Evolutionary conservation across 768 basidiomycete genomes (phyloP), one percentile per base, ranked within the genome.

Genomic region (Sporobolomyces pararoseus): DNA sequence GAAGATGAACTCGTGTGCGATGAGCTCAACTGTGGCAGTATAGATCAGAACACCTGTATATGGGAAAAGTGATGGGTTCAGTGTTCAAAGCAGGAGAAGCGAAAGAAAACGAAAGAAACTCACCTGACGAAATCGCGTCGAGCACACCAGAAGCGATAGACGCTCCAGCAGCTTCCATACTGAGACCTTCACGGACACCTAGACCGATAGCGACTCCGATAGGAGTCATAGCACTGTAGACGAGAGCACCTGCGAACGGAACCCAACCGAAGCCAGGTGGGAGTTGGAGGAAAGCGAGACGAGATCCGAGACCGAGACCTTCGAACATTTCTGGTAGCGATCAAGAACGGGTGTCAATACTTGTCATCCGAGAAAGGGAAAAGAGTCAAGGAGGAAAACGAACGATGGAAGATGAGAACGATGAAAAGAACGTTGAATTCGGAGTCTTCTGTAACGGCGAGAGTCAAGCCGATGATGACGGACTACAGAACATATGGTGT

Each of bases 371-470:
- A 25, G 42, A 3, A 32, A 44, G 17, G 16, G 32, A 55, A 4
- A 17, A 13, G 1, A 27, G 50, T 27, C n/a, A 50, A 29, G 32
- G 39, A 49, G 16, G 53, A 46, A 4, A 27, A 71, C 63, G 25
- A 19, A 55, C 61, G 72, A 58, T 79, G 78, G 73, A 79, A 78
- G 49, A 77, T 68, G 58, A 79, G 72, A 7, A 74, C 72, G 52
- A 74, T 49, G 74, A 81, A 81, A n/a, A 82, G 73, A 35, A 77
- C 78, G 32, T 74, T 77, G 63, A 81, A 81, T 42, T 80, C 76
- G 35, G 78, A 64, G 54, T 72, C 65, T 27, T 35, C 50, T 2
- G 70, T 72, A 16, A 59, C 59, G 0, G 71, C 63, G 31, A 72
- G 63, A 7, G 71, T 72, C 13, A 72, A 42, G 23, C 58, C 63